Percentiles rank a stretch among this genome's conserved stretches.
Conservation (phyloP, 2,329 filamentous ascomycete genomes). For the Thermoascus crustaceus region DNA sequence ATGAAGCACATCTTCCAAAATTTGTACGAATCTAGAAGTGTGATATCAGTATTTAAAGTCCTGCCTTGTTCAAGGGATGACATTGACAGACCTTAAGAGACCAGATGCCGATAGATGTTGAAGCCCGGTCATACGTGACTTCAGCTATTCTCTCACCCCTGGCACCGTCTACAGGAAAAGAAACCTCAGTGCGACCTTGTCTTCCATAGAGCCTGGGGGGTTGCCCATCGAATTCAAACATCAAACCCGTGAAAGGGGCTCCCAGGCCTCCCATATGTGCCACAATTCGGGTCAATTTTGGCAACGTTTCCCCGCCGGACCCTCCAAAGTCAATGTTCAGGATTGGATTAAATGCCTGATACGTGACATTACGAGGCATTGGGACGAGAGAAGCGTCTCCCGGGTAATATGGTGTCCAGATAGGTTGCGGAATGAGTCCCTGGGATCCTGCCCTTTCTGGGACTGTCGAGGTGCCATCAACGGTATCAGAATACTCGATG, state of each 20-base stretch:
- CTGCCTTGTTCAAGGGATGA: background rate
- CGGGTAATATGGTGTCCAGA: background rate
- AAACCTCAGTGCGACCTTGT: conserved; percentile 1
- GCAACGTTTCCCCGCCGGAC: background rate
- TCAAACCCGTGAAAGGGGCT: conserved; percentile 1
- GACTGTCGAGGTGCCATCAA: background rate
- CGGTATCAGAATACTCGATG: background rate
- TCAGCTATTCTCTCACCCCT: conserved; percentile 1
- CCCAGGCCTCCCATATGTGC: background rate
- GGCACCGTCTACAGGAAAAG: background rate
- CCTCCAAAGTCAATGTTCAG: conserved; percentile 4
- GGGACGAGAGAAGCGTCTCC: background rate
- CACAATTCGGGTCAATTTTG: background rate
- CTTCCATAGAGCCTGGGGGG: background rate
- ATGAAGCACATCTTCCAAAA: conserved; percentile 1
- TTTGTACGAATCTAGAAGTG: conserved; percentile 2
- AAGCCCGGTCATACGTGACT: conserved; percentile 1
- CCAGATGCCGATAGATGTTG: background rate
- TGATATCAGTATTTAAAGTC: background rate
- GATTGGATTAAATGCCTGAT: conserved; percentile 3
- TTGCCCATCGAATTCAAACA: background rate
- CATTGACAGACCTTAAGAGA: background rate
- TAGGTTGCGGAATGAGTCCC: background rate
- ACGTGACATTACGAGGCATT: background rate
- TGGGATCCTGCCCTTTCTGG: background rate